These are phyloP conservation scores for Colletotrichum australisinense DNA, from an alignment of 2,329 filamentous ascomycete species.

Conservation along the genomic window DNA sequence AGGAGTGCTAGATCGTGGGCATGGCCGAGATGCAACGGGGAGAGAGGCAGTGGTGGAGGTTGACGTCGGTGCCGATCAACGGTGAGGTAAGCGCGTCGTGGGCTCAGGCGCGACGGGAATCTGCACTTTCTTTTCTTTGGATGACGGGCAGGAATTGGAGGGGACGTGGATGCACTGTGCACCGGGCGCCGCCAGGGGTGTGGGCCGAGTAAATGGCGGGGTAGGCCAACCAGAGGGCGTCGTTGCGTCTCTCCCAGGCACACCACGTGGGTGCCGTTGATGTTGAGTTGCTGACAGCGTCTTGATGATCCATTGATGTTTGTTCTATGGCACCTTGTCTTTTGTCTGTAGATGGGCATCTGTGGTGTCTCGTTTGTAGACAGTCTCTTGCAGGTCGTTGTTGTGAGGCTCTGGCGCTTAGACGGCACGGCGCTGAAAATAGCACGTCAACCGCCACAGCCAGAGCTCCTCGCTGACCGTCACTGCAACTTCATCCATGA, in stretches of 20 bases:
- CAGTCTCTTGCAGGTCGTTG: background rate
- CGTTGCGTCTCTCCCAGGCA: slow-evolving; percentile 5
- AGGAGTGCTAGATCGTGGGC: slow-evolving; percentile 14
- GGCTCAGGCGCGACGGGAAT: background rate
- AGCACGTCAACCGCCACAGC: background rate
- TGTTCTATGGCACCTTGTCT: background rate
- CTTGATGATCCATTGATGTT: background rate
- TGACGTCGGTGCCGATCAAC: slow-evolving; percentile 28
- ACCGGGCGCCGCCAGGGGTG: slow-evolving; percentile 23
- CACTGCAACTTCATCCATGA: background rate
- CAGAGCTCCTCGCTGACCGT: background rate
- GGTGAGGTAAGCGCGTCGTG: slow-evolving; percentile 34
- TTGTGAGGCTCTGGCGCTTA: background rate
- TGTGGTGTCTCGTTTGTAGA: too few species aligned
- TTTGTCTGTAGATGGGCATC: background rate
- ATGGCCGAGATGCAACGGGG: slow-evolving; percentile 1
- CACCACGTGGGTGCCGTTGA: slow-evolving; percentile 27
- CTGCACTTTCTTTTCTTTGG: slow-evolving; percentile 35
- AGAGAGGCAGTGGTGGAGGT: background rate
- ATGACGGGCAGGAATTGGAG: slow-evolving; percentile 29
- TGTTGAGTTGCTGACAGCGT: slow-evolving; percentile 9
- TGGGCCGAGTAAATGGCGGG: slow-evolving; percentile 36
- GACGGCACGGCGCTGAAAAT: background rate
- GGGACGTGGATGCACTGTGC: slow-evolving; percentile 34
- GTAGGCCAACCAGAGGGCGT: slow-evolving; percentile 32